Evolutionary conservation across 176 grass and related monocot species (phyloP).

Genomic region (Panicum miliaceum): DNA sequence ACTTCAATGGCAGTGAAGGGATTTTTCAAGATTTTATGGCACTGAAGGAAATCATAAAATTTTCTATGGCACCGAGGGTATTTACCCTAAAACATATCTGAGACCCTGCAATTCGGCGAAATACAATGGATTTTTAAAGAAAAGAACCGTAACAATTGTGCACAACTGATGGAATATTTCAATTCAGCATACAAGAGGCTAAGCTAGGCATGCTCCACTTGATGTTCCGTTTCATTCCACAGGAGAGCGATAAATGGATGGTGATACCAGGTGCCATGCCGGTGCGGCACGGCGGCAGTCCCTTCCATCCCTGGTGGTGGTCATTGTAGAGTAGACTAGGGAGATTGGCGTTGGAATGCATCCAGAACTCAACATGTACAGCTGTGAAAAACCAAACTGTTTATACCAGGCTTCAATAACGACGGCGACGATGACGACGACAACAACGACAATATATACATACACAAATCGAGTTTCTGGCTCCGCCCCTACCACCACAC

Average conservation of each 20-base stretch:
- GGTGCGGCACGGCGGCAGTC: neutral
- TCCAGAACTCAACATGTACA: neutral
- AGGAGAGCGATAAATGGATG: neutral
- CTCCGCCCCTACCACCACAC: no score
- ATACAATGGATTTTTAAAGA: neutral
- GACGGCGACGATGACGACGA: no score
- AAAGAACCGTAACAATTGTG: neutral
- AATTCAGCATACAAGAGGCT: neutral
- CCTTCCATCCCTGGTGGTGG: conserved; percentile 12
- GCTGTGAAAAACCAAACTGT: neutral
- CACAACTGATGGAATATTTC: neutral
- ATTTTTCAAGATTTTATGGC: no score
- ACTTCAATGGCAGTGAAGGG: no score
- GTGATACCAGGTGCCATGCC: neutral
- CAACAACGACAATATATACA: no score
- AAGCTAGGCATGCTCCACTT: neutral
- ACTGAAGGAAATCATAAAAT: no score
- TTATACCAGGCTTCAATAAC: neutral
- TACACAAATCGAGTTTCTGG: no score
- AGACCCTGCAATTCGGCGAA: neutral
- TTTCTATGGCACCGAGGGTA: no score
- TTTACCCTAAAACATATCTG: neutral
- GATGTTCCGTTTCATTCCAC: neutral
- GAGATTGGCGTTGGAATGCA: neutral
- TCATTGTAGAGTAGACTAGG: neutral